Evolutionary conservation across 208 protist species (phyloP), one percentile per base, ranked within the genome.

Genomic region (Leptomonas seymouri): DNA sequence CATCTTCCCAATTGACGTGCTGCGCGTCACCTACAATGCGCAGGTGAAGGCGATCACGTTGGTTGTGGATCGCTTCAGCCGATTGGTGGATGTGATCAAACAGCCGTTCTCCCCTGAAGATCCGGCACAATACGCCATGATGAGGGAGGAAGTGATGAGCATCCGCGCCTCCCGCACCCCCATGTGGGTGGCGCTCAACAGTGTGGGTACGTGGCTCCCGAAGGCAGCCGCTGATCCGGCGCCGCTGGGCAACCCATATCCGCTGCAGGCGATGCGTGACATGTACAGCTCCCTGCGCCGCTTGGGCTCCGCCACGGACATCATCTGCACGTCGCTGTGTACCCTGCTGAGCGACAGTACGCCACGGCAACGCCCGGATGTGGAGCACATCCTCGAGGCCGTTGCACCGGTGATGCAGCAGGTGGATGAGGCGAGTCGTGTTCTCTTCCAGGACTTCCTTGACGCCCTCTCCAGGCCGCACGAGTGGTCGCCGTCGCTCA

Each of bases 221-320:
- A 80, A 80, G 39, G 85, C 80, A 3, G 76, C 76, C 2, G 44
- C 55, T 9, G 80, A 91, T 44, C 85, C 85, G 12, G 79, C 74
- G 2, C 66, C 79, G 36, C 79, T 74, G 54, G 85, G 85, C 50
- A 63, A 65, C 42, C 69, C 78, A 15, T 91, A 86, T 59, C 85
- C 85, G 1, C 55, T 70, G 28, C 58, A 60, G 34, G 67, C 60
- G 27, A 82, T 86, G 71, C 71, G 76, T 8, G 81, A 81, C 60
- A 73, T 86, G 50, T 74, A 71, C 61, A 84, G 81, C 57, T 84
- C 83, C n/a, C 66, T 90, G 58, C 81, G 78, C 23, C 84, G 81
- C 23, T 63, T 90, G 3, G 72, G 67, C 45, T 80, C 84, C 3
- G 82, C 81, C 20, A 79, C 81, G 34, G 80, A 90, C 44, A 73